Evolutionary conservation across 306 rosid species (phyloP), one percentile per base, ranked within the genome.

Genomic region (Trifolium repens): DNA sequence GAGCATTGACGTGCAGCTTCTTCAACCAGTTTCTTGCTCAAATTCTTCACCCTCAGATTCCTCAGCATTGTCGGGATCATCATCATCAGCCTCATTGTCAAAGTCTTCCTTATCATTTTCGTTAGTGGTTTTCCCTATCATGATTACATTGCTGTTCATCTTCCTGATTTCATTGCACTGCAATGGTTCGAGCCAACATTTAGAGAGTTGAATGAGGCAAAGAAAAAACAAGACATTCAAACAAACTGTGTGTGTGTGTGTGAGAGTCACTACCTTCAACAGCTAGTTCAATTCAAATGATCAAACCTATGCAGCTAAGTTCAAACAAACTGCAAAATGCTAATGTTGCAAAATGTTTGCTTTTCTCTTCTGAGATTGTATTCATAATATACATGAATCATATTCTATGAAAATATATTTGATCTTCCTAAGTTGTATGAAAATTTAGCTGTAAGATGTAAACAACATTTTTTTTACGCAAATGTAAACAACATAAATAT

Each of bases 11-110:
- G 54, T n/a, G 34, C 74, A 81, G 55, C 42, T 59, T 68, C 63
- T 83, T 94, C 87, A 94, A 72, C 90, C 86, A 27, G 97, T 90
- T 90, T 94, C 98, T 75, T 90, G 97, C 88, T 91, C 98, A 79
- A 90, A 91, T 27, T 94, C 97, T 86, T 94, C 98, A 4, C 93
- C 97, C 65, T 91, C 98, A 5, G 96, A 88, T 64, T 91, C 97
- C 71, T 91, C 98, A 62, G 85, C 97, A 73, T 91, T 88, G 85
- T 91, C 98, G 0, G 79, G 88, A 17, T 93, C 97, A 19, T 83
- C 84, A 8, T 79, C 87, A 58, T 83, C 87, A 3, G 86, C 92
- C 47, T 89, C 98, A 12, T 87, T 84, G 74, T 87, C 92, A 7
- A 83, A 85, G 62, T 94, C 94, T 78, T 91, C 98, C 74, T 91